phyloP scores from a whole-genome alignment of 129 eudicot species.

The Kitagawia praeruptora region DNA sequence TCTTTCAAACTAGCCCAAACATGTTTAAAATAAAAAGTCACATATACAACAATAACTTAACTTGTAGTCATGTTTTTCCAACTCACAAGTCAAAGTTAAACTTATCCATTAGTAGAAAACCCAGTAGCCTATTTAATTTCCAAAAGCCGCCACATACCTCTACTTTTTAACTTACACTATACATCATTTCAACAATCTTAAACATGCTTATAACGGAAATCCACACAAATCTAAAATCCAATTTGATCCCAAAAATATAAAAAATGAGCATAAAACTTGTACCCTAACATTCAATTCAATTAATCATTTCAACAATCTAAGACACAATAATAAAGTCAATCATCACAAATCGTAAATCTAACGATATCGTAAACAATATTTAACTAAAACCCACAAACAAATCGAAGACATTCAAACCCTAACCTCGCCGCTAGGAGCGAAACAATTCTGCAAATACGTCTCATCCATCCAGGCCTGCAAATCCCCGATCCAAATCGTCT shows the following conservation, averaged over 20 bases:
- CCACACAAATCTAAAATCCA: not conserved
- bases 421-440: slow-evolving; percentile 1
- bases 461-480: slow-evolving; percentile 4
- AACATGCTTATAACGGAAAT: not conserved
- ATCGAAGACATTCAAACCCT: not conserved
- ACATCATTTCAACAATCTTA: not conserved
- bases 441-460: not conserved
- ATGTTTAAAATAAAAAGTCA: not conserved
- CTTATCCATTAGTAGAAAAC: not conserved
- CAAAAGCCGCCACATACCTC: too few species aligned
- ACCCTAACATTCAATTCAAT: too few species aligned
- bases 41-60: not conserved
- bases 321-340: not conserved
- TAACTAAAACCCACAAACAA: not conserved
- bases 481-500: slow-evolving; percentile 4
- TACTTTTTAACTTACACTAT: too few species aligned
- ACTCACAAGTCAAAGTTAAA: not conserved
- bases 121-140: not conserved
- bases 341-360: not conserved
- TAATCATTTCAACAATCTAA: not conserved
- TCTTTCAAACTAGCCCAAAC: not conserved
- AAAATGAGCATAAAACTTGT: too few species aligned
- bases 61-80: not conserved
- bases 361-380: not conserved
- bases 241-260: not conserved